Percentiles rank a stretch among this genome's conserved stretches.
phyloP scores from a whole-genome alignment of 73 alveolate species.

The Strombidium stylifer region DNA sequence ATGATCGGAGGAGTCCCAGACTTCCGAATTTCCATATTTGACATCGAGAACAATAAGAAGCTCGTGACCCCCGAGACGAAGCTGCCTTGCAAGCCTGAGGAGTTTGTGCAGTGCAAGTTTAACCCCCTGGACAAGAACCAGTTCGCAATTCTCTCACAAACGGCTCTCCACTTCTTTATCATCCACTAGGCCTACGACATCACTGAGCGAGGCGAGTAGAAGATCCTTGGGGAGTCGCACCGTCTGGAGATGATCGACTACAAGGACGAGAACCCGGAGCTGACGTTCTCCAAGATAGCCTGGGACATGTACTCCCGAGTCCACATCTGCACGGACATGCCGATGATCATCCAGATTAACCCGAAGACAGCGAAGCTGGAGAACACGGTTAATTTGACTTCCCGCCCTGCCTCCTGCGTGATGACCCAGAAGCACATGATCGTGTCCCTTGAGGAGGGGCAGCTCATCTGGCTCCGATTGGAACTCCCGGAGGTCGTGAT shows the following conservation, averaged over 20 bases:
- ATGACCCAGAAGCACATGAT: conserved; percentile 56
- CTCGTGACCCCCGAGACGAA: conserved; percentile 7
- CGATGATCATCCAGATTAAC: conserved; percentile 39
- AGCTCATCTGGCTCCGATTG: conserved; percentile 37
- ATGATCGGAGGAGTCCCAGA: conserved; percentile 82
- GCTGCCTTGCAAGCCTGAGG: conserved; percentile 40
- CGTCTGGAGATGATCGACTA: conserved; percentile 34
- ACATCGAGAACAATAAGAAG: conserved; percentile 61
- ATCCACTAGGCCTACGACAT: conserved; percentile 40
- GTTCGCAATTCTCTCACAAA: conserved; percentile 35
- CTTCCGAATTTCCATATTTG: conserved; percentile 70
- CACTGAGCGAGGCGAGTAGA: conserved; percentile 4
- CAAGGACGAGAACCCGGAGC: conserved; percentile 44
- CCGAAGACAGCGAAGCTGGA: conserved; percentile 40
- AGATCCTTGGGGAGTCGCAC: conserved; percentile 36
- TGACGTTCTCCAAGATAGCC: conserved; percentile 3
- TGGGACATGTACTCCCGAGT: conserved; percentile 59
- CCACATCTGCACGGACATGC: conserved; percentile 48
- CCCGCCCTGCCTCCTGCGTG: conserved; percentile 19
- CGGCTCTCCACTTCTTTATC: conserved; percentile 33
- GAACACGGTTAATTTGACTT: not conserved
- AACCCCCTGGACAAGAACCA: conserved; percentile 54
- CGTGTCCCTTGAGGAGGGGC: conserved; percentile 42
- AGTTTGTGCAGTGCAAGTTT: conserved; percentile 36
- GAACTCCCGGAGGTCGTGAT: conserved; percentile 41